Evolutionary conservation across 1,139 yeast genomes (phyloP), one percentile per base, ranked within the genome.

Genomic region (Blastobotrys malaysiensis): DNA sequence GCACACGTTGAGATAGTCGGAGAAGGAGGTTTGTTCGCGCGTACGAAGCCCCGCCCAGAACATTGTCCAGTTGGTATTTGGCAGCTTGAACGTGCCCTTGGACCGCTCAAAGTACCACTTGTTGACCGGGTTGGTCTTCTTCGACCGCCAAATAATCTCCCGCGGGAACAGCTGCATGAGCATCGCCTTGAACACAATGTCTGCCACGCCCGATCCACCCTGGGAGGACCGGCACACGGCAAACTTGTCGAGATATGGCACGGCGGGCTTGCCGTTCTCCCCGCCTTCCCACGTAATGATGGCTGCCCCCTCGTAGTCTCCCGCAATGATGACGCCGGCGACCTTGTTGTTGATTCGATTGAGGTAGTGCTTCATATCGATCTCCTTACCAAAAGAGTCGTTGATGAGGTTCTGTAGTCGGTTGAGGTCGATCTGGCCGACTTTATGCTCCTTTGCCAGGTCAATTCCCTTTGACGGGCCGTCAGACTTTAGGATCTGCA

Each of bases 91-190:
- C 22, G 88, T 82, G 0, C 97, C 97, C 43, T 79, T 75, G 50
- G 96, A 86, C 59, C 99, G 77, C 64, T 93, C 98, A 69, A 91
- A 93, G 68, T 93, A 93, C 99, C 99, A 93, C 64, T 90, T 90
- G 72, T 93, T 93, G 3, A 93, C 97, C 0, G 97, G 97, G 66
- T 93, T 93, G 55, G 73, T 79, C 58, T 80, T 80, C 52, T 96
- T 74, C 1, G 97, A 90, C 63, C 99, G 78, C 99, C 99, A 93
- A 1, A 93, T 73, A 18, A 93, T 69, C 65, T 88, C 96, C 13
- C 78, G 70, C 0, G 89, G 88, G 65, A 85, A 91, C 48, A 84
- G 72, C 52, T 81, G 82, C 52, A 75, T 74, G 9, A 82, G 73
- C 73, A 93, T 82, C 13, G 87, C 78, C 66, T 91, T 93, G 75